A percentile compares a stretch with the other conserved stretches of the same genome.
These are phyloP conservation scores for Colletotrichum navitas DNA, from an alignment of 2,329 filamentous ascomycete species.

Conservation along the genomic window DNA sequence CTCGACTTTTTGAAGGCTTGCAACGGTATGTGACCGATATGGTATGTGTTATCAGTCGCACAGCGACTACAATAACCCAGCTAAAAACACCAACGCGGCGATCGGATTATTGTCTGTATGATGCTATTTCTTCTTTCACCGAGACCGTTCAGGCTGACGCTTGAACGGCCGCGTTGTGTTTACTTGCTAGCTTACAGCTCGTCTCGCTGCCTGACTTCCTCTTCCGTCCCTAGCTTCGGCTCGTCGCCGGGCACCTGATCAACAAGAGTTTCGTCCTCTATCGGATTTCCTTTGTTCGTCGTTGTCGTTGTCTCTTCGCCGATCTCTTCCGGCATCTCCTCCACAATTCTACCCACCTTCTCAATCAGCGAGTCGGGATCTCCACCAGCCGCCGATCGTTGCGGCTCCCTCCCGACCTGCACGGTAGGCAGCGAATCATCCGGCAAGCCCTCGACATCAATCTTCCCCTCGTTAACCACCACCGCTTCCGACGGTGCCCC, in stretches of 20 bases:
- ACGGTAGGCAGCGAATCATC: slow-evolving; percentile 63
- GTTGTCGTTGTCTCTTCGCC: slow-evolving; percentile 29
- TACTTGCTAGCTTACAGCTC: slow-evolving; percentile 28
- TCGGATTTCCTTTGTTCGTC: slow-evolving; percentile 21
- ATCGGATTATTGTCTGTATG: slow-evolving; percentile 14
- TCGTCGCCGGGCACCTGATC: slow-evolving; percentile 44
- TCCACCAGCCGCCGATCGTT: slow-evolving; percentile 44
- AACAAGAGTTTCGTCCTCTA: slow-evolving; percentile 43
- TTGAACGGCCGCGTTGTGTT: not conserved
- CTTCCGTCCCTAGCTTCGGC: slow-evolving; percentile 42
- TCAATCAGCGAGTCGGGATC: slow-evolving; percentile 61
- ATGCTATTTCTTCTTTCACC: slow-evolving; percentile 31
- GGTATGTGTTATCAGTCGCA: not conserved
- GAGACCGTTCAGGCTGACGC: slow-evolving; percentile 12
- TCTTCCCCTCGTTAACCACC: slow-evolving; percentile 47
- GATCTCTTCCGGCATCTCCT: slow-evolving; percentile 42
- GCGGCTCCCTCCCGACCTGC: slow-evolving; percentile 55
- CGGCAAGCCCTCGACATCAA: slow-evolving; percentile 52
- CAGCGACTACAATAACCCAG: too few species aligned
- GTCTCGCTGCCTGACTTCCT: slow-evolving; percentile 36
- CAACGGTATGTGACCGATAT: not conserved
- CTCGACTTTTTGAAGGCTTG: not conserved
- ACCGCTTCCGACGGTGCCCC: slow-evolving; percentile 43
- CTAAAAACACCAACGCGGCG: slow-evolving; percentile 13
- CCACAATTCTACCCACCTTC: slow-evolving; percentile 67